Evolutionary conservation across 306 rosid genomes (phyloP), one percentile per base, ranked within the genome.

Genomic region (Prunus kanzakura): DNA sequence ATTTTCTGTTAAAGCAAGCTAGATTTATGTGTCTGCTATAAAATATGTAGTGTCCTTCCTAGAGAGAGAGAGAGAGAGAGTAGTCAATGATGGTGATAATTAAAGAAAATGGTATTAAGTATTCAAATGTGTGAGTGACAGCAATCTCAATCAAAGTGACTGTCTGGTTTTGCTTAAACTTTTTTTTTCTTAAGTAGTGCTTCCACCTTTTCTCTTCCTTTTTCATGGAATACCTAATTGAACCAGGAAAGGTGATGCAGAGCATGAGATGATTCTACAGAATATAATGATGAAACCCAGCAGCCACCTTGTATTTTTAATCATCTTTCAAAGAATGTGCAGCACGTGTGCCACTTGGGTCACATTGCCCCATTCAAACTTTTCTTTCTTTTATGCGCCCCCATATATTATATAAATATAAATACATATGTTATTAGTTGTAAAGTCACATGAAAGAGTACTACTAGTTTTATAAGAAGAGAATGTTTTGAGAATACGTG

Each of bases 1-100:
- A 86, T 82, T 71, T 79, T 81, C 75, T 54, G 87, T 66, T 77
- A 79, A 74, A 84, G 86, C 83, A 77, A 55, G 82, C 78, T 74
- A 78, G 50, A 81, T 72, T 81, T 64, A 72, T 27, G 76, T 79
- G 72, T 64, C 75, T 46, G 6, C 11, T 51, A 79, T 9, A 58
- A 76, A 58, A 16, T 18, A 35, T 63, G 5, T 38, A 38, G 43
- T 38, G 43, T 38, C 43, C 43, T 38, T 38, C 43, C 43, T 38
- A 0, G 19, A 64, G 15, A 12, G 0, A 0, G 15, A 11, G 6
- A 51, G 35, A 46, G 8, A 16, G 13, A 10, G 43, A 1, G 18
- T 57, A 35, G 74, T 74, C 46, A 47, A 79, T 73, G 22, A 38
- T 27, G 13, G 10, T 60, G 19, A 60, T 60, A 1, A 35, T 73